A percentile compares a stretch with the other conserved stretches of the same genome.
Conservation (phyloP, 2,329 filamentous ascomycete species). For the Phyllosticta ampelicida region DNA sequence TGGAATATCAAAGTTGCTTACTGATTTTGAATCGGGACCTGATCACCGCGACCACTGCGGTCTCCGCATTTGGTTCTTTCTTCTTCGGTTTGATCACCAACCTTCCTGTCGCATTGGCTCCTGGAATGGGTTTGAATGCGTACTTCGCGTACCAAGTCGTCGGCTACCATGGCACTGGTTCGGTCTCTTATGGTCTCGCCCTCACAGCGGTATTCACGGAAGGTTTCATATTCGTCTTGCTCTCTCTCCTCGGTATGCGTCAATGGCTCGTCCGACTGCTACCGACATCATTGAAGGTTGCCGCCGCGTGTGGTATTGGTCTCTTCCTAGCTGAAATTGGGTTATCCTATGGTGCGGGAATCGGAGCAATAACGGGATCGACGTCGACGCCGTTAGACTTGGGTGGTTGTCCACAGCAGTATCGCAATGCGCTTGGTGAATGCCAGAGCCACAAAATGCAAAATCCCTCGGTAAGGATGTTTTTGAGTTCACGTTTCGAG, state of each 20-base stretch:
- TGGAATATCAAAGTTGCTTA: constrained; percentile 52
- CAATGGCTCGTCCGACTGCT: constrained; percentile 81
- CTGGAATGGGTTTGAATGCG: constrained; percentile 53
- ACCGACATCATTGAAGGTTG: constrained; percentile 74
- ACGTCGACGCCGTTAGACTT: constrained; percentile 58
- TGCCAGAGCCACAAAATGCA: constrained; percentile 69
- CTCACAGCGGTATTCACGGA: constrained; percentile 82
- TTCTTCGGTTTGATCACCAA: constrained; percentile 75
- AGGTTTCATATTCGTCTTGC: constrained; percentile 70
- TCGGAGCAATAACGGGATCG: constrained; percentile 61
- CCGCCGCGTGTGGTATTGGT: constrained; percentile 75
- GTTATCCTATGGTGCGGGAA: constrained; percentile 68
- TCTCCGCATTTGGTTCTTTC: constrained; percentile 65
- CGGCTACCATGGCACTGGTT: constrained; percentile 61
- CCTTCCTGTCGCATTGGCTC: constrained; percentile 38
- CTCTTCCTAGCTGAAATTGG: constrained; percentile 68
- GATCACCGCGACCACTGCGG: constrained; percentile 75
- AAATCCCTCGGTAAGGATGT: constrained; percentile 47
- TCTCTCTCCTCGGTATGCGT: constrained; percentile 70
- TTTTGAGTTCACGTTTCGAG: constrained; percentile 8
- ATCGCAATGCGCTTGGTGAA: constrained; percentile 37
- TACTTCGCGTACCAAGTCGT: constrained; percentile 80
- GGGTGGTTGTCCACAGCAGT: constrained; percentile 59
- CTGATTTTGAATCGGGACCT: constrained; percentile 59
- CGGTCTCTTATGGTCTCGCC: constrained; percentile 63